A percentile compares a stretch with the other conserved stretches of the same genome.
Evolutionary conservation across 73 alveolate species (phyloP).

Genomic region (Uronychia binucleata): DNA sequence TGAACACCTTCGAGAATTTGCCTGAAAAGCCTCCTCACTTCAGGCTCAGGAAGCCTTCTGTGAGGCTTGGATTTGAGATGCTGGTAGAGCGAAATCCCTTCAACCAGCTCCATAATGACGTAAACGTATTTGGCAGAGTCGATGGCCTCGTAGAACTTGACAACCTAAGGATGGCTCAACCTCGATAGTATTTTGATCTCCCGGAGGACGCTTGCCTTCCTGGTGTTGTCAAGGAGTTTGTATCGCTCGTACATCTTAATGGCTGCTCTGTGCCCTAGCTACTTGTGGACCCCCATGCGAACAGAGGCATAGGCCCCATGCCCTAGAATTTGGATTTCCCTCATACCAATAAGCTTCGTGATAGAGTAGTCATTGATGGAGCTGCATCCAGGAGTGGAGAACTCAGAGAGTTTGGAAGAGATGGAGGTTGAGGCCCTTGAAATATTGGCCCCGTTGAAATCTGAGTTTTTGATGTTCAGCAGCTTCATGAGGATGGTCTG

Average conservation of each 20-base stretch:
- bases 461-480: background rate
- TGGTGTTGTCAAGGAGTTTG: constrained; percentile 43
- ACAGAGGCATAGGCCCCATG: constrained; percentile 74
- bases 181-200: constrained; percentile 59
- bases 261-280: constrained; percentile 42
- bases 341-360: constrained; percentile 53
- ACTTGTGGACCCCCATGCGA: constrained; percentile 39
- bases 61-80: constrained; percentile 2
- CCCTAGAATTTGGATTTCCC: constrained; percentile 24
- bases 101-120: constrained; percentile 58
- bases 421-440: background rate
- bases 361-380: constrained; percentile 71
- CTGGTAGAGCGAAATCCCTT: constrained; percentile 46
- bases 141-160: constrained; percentile 55
- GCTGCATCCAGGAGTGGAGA: constrained; percentile 36
- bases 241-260: constrained; percentile 61
- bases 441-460: background rate
- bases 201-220: constrained; percentile 46
- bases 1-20: constrained; percentile 29
- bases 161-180: constrained; percentile 55
- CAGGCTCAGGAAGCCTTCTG: background rate
- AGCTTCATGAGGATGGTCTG: background rate
- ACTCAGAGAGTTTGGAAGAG: constrained; percentile 2
- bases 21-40: constrained; percentile 1
- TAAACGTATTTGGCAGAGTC: constrained; percentile 49